Evolutionary conservation across 2,329 filamentous ascomycete species (phyloP).

Genomic region (Macroventuria anomochaeta): DNA sequence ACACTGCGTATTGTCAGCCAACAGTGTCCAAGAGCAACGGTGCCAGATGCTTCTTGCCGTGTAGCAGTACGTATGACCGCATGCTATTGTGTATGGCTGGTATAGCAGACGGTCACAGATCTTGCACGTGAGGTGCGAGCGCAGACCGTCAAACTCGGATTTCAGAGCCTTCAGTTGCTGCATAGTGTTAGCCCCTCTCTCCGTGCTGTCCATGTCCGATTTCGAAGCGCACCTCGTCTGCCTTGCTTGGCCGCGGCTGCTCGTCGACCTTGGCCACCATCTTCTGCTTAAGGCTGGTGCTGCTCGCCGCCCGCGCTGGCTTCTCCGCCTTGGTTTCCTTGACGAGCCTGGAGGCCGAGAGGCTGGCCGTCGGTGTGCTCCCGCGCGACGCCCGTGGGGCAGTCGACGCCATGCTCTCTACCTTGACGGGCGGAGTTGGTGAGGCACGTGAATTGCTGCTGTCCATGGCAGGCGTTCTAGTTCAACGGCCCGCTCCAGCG

Average conservation of each 20-base stretch:
- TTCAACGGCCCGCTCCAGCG: slow-evolving; percentile 23
- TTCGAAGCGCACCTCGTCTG: slow-evolving; percentile 43
- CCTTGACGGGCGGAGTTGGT: slow-evolving; percentile 41
- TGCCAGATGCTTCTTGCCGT: slow-evolving; percentile 55
- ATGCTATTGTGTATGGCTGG: slow-evolving; percentile 71
- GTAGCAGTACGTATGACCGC: slow-evolving; percentile 77
- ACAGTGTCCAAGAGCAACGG: no score
- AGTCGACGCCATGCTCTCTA: slow-evolving; percentile 38
- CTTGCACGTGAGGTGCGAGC: slow-evolving; percentile 68
- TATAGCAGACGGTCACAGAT: slow-evolving; percentile 73
- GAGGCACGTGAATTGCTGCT: slow-evolving; percentile 29
- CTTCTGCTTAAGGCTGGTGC: slow-evolving; percentile 50
- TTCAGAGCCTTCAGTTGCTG: slow-evolving; percentile 50
- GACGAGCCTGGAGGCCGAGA: slow-evolving; percentile 37
- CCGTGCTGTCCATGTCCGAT: neutral
- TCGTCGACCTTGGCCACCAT: slow-evolving; percentile 45
- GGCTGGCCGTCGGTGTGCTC: slow-evolving; percentile 37
- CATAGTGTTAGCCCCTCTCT: slow-evolving; percentile 30
- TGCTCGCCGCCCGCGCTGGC: slow-evolving; percentile 44
- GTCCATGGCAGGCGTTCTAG: slow-evolving; percentile 37
- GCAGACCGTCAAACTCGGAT: slow-evolving; percentile 66
- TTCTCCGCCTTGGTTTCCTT: slow-evolving; percentile 29
- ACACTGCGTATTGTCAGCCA: slow-evolving; percentile 54
- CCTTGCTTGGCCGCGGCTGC: slow-evolving; percentile 37
- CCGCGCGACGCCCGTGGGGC: slow-evolving; percentile 34